Conservation (phyloP, 2,329 filamentous ascomycete genomes). For the Talaromyces verruculosus region DNA sequence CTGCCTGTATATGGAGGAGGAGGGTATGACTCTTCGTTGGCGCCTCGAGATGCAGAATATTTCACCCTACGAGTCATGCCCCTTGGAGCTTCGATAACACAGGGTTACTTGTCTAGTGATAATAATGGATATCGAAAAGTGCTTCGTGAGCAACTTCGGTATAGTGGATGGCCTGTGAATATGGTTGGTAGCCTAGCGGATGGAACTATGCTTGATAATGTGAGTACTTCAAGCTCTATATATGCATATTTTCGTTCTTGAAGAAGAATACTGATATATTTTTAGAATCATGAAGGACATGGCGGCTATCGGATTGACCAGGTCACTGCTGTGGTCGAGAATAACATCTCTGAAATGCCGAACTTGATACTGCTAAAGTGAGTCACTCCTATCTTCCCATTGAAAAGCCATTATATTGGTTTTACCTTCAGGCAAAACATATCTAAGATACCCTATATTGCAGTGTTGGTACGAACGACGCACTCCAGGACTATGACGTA, state of each 20-base stretch:
- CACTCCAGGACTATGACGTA: background rate
- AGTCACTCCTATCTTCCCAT: background rate
- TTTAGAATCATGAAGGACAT: background rate
- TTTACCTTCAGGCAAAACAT: background rate
- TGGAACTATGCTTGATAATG: background rate
- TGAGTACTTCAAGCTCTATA: background rate
- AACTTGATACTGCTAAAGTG: conserved; percentile 1
- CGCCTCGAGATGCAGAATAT: background rate
- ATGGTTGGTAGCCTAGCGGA: background rate
- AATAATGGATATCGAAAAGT: background rate
- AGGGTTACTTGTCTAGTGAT: background rate
- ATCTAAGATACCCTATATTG: background rate
- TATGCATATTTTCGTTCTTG: background rate
- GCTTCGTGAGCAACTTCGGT: background rate
- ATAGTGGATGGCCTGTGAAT: background rate
- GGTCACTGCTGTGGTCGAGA: background rate
- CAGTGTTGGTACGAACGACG: conserved; percentile 3
- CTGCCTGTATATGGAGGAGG: background rate
- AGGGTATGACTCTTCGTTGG: background rate
- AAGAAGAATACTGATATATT: background rate
- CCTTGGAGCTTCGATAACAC: background rate
- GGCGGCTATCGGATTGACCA: background rate
- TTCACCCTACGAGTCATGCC: background rate
- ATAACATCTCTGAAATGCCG: conserved; percentile 1
- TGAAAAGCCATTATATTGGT: background rate